Percentiles rank a stretch among this genome's conserved stretches.
phyloP scores from a whole-genome alignment of 2,329 filamentous ascomycete genomes.

The Catunica adiposa region DNA sequence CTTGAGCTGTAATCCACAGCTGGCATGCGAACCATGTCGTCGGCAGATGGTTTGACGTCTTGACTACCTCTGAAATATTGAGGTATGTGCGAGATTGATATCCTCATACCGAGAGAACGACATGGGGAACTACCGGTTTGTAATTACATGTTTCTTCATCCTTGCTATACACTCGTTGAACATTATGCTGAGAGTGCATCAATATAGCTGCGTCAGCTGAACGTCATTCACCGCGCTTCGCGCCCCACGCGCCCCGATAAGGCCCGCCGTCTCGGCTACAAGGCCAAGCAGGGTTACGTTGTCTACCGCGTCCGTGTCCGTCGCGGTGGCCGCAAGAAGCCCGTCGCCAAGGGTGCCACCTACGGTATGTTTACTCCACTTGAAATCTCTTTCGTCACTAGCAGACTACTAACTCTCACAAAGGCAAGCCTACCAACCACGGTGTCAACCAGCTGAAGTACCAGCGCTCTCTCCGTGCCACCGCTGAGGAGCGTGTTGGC shows the following conservation, averaged over 20 bases:
- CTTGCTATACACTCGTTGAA: slow-evolving; percentile 99
- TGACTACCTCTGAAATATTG: slow-evolving; percentile 10
- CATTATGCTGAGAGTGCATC: slow-evolving; percentile 98
- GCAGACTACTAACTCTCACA: slow-evolving; percentile 18
- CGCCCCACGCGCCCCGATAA: slow-evolving; percentile 98
- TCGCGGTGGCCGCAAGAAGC: slow-evolving; percentile 96
- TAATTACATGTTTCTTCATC: slow-evolving; percentile 21
- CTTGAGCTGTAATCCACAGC: slow-evolving; percentile 13
- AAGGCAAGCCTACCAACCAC: slow-evolving; percentile 99
- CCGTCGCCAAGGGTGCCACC: slow-evolving; percentile 92
- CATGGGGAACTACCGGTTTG: slow-evolving; percentile 12
- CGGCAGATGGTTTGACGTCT: slow-evolving; percentile 8
- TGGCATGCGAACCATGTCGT: slow-evolving; percentile 14
- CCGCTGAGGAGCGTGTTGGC: slow-evolving; percentile 98
- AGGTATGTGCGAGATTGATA: slow-evolving; percentile 17
- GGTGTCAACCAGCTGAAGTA: slow-evolving; percentile 99
- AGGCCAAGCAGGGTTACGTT: slow-evolving; percentile 99
- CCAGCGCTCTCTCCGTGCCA: slow-evolving; percentile 95
- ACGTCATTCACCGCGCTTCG: slow-evolving; percentile 98
- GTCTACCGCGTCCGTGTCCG: slow-evolving; percentile 98
- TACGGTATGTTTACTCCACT: slow-evolving; percentile 61
- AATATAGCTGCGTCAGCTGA: slow-evolving; percentile 99
- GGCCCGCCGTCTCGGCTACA: slow-evolving; percentile 99
- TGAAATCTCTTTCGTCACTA: not conserved
- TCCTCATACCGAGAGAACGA: slow-evolving; percentile 18